Base-by-base conservation (phyloP, 768 basidiomycete species). In the Tephrocybe sp. region DNA sequence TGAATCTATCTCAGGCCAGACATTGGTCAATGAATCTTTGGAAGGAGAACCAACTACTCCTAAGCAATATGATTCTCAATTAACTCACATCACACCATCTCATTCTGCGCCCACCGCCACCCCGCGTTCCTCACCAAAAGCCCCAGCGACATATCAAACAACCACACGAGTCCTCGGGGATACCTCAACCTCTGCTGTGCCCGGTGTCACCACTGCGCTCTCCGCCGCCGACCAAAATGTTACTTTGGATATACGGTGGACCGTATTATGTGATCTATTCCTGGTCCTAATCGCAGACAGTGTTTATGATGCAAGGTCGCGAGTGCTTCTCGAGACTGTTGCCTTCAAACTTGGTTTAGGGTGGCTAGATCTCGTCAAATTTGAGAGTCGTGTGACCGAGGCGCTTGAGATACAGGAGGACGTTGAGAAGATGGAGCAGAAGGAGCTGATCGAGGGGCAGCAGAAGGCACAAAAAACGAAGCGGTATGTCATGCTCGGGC, bases 221-320 rank as follows among this genome's bases (percentile, higher is more conserved):
- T 92, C 92, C 3, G 72, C 86, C 21, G 80, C 87, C 11, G 96
- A 98, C 69, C 83, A 92, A 68, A 84, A 86, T 41, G 89, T 99
- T 51, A 97, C 93, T 1, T 81, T 99, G 47, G 97, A 98, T 68
- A 98, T 99, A 53, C 89, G 97, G 47, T 99, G 96, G 95, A 99
- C 97, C 2, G 86, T 99, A 9, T 82, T 98, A 4, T 98, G 97
- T 64, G 96, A 98, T 66, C 77, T 99, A 3, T 99, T 99, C 74
- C 84, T 99, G 47, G 81, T 96, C 18, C 78, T 97, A 34, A 92
- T 98, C 48, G 97, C 96, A 5, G 97, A 99, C 67, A 93, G 90
- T 52, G 95, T 98, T 6, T 99, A 98, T 70, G 97, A 99, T 62
- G 89, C 97, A 5, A 88, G 97, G 27, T 97, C 95, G 1, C 82